Evolutionary conservation across 345 rosid genomes (phyloP).

Genomic region (Luvunga scandens): DNA sequence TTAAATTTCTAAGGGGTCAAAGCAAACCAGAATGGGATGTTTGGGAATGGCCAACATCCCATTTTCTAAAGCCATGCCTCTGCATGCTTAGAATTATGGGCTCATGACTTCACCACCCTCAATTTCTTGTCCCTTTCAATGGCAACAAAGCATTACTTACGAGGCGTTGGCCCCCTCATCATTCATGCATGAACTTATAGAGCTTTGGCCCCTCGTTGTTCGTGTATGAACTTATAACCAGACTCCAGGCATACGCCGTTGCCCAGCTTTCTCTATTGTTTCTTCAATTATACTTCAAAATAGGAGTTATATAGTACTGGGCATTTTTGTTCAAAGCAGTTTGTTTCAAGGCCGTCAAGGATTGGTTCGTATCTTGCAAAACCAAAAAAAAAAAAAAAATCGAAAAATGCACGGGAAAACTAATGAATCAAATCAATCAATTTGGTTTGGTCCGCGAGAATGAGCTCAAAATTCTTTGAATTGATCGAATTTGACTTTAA

Average conservation of each 20-base stretch:
- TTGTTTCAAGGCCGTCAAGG: too few species aligned
- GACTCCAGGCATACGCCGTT: background rate
- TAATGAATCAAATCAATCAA: too few species aligned
- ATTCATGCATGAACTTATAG: background rate
- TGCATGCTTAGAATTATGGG: slow-evolving; percentile 20
- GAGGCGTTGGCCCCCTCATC: background rate
- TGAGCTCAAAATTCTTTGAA: too few species aligned
- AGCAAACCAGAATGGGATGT: slow-evolving; percentile 29
- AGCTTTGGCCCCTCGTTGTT: background rate
- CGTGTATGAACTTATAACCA: background rate
- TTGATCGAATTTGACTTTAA: too few species aligned
- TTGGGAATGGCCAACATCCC: slow-evolving; percentile 34
- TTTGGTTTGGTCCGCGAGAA: too few species aligned
- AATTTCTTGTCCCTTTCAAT: slow-evolving; percentile 18
- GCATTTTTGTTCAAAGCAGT: too few species aligned
- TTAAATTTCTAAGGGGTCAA: slow-evolving; percentile 9
- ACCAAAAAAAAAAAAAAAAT: too few species aligned
- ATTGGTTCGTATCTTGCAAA: too few species aligned
- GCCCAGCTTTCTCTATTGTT: background rate
- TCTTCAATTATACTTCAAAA: background rate
- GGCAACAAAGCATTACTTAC: slow-evolving; percentile 2
- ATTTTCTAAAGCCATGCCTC: slow-evolving; percentile 30
- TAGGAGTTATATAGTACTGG: too few species aligned
- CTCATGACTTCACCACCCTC: background rate
- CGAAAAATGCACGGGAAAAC: too few species aligned